Base-by-base conservation (phyloP, 2,329 filamentous ascomycete genomes). In the Neocatenulostroma microsporum region DNA sequence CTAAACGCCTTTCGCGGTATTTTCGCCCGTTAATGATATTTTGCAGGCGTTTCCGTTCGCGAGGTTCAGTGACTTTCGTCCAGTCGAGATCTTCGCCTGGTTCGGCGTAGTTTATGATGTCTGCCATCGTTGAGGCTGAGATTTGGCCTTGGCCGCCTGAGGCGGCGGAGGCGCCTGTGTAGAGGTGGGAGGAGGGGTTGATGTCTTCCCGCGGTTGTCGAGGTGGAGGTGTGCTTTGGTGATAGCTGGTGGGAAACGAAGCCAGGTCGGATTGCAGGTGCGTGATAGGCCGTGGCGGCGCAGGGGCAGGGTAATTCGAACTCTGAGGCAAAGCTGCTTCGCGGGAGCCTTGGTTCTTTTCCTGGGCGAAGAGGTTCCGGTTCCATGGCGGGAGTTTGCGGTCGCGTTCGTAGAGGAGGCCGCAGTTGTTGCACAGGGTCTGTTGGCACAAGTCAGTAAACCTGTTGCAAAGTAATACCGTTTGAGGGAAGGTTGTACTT, bases 391-490 rank as follows among this genome's bases (percentile, higher is more conserved):
- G 88, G 1, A 94, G 71, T 47, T 80, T 80, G 62, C 84, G 82
- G 61, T 93, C 84, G 37, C 86, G 80, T 63, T 95, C 89, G 58
- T 84, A 95, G 14, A 89, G 66, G 50, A 88, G 80, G 39, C 87
- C 89, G 59, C 89, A 96, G 59, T 94, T 95, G 62, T 88, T 84
- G 67, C 89, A 96, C 3, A 96, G 76, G 20, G 84, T 82, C 84
- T 88, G 48, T 39, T n/a, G n/a, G n/a, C n/a, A n/a, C n/a, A n/a
- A n/a, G n/a, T n/a, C n/a, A n/a, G n/a, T n/a, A n/a, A n/a, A n/a
- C n/a, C n/a, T n/a, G n/a, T n/a, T n/a, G n/a, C n/a, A n/a, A n/a
- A n/a, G n/a, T n/a, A n/a, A n/a, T n/a, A n/a, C n/a, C n/a, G n/a
- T n/a, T n/a, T n/a, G n/a, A n/a, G n/a, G n/a, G n/a, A n/a, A n/a